Evolutionary conservation across 805 yeast species (phyloP).

Genomic region (Clavispora asparagi): DNA sequence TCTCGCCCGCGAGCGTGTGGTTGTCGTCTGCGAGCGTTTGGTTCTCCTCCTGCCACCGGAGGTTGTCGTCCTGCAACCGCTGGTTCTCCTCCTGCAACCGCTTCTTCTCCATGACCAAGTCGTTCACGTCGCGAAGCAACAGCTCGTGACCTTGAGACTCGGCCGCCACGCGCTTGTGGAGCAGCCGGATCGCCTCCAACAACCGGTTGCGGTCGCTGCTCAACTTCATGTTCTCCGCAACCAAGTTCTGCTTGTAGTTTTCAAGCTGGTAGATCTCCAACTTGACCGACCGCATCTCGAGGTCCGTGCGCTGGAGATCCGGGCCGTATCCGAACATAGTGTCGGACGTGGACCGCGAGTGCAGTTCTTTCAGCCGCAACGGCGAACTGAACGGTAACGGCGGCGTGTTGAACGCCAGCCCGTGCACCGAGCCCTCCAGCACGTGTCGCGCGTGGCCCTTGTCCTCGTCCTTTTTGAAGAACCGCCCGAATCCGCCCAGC

Average conservation of each 20-base stretch:
- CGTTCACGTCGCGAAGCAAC: slow-evolving; percentile 47
- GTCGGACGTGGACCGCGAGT: slow-evolving; percentile 42
- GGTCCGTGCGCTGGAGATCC: slow-evolving; percentile 24
- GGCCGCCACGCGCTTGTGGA: slow-evolving; percentile 37
- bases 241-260: slow-evolving; percentile 17
- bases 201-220: slow-evolving; percentile 22
- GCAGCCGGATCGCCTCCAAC: slow-evolving; percentile 33
- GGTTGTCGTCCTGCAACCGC: neutral
- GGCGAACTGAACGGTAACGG: slow-evolving; percentile 36
- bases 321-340: slow-evolving; percentile 24
- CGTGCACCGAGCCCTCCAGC: slow-evolving; percentile 33
- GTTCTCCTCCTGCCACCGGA: neutral
- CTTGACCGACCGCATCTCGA: slow-evolving; percentile 32
- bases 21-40: neutral
- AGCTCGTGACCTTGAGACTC: slow-evolving; percentile 40
- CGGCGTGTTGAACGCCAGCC: slow-evolving; percentile 39
- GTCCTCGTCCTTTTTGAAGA: slow-evolving; percentile 27
- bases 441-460: slow-evolving; percentile 34
- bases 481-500: slow-evolving; percentile 24
- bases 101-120: slow-evolving; percentile 43
- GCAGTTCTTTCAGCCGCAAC: slow-evolving; percentile 19
- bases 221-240: slow-evolving; percentile 23
- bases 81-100: slow-evolving; percentile 28
- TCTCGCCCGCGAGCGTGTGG: slow-evolving; percentile 1
- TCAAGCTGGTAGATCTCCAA: slow-evolving; percentile 37